phyloP scores from a whole-genome alignment of 2,329 filamentous ascomycete genomes.

The Sporothrix globosa region DNA sequence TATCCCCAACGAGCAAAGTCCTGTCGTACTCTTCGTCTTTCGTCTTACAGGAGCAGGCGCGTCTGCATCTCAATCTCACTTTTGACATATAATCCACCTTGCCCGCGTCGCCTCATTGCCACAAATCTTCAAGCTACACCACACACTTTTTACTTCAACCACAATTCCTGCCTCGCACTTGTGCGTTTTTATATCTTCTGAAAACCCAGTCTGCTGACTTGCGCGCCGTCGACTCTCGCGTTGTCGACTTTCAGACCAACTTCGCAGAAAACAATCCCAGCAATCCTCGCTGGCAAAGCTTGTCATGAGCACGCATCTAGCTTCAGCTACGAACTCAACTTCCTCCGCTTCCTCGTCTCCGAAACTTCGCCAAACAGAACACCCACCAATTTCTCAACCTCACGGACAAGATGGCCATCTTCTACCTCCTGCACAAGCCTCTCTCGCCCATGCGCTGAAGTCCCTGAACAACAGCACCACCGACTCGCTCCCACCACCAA shows the following conservation, averaged over 20 bases:
- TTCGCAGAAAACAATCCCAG: slow-evolving; percentile 37
- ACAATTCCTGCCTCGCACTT: not conserved
- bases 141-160: not conserved
- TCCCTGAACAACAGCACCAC: slow-evolving; percentile 39
- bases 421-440: slow-evolving; percentile 37
- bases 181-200: not conserved
- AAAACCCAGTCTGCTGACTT: slow-evolving; percentile 26
- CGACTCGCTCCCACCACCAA: slow-evolving; percentile 31
- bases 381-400: slow-evolving; percentile 39
- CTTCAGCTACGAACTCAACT: slow-evolving; percentile 40
- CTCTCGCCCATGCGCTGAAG: slow-evolving; percentile 42
- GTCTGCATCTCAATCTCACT: not conserved
- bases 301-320: slow-evolving; percentile 47
- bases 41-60: not conserved
- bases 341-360: slow-evolving; percentile 42
- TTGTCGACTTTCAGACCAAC: slow-evolving; percentile 27
- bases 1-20: slow-evolving; percentile 17
- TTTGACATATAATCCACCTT: slow-evolving; percentile 12
- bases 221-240: slow-evolving; percentile 1
- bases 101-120: slow-evolving; percentile 11
- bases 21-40: not conserved
- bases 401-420: slow-evolving; percentile 36
- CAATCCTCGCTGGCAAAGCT: slow-evolving; percentile 41
- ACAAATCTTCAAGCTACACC: not conserved
- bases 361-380: slow-evolving; percentile 33